Base-by-base conservation (phyloP, 495 filamentous ascomycete species). In the Aspergillus ostianus region DNA sequence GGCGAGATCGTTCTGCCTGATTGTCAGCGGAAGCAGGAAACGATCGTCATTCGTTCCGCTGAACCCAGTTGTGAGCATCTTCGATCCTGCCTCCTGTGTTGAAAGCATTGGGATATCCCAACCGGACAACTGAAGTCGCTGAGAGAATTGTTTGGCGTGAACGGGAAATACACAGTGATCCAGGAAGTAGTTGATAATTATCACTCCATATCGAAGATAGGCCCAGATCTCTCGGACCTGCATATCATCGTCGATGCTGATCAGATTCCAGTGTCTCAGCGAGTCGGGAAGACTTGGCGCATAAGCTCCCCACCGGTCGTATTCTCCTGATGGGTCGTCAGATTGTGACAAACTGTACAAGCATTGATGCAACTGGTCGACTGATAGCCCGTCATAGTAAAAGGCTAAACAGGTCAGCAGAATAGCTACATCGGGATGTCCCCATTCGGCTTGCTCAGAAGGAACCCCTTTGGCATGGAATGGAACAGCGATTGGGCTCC, bases 1-100 rank as follows among this genome's bases (percentile, higher is more conserved):
- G 0, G 74, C 71, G 0, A 87, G 76, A 60, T 90, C 85, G 0
- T 76, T 63, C n/a, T 89, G 83, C 8, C 68, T 56, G 0, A 91
- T 74, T 4, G 75, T 71, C 1, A 89, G 67, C 0, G 88, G 87
- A 0, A 90, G 71, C 1, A 87, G 59, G 23, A 72, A 63, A 53
- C 79, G 73, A 23, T 80, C 84, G 61, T 92, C 87, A 51, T 87
- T 90, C 0, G 89, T 92, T 2, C 88, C 87, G 63, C 86, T 89
- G 62, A 91, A 90, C 0, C 87, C 88, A 0, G 85, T 88, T 0
- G 83, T 83, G 0, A 80, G 71, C 27, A 82, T 41, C 15, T 13
- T 70, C 0, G 15, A 49, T 56, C 12, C n/a, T 45, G 21, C 15
- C 27, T 32, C 3, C 46, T 47, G 0, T 32, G 9, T 41, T 41